phyloP scores from a whole-genome alignment of 2,329 filamentous ascomycete species.

The Cadophora luteo-olivacea region DNA sequence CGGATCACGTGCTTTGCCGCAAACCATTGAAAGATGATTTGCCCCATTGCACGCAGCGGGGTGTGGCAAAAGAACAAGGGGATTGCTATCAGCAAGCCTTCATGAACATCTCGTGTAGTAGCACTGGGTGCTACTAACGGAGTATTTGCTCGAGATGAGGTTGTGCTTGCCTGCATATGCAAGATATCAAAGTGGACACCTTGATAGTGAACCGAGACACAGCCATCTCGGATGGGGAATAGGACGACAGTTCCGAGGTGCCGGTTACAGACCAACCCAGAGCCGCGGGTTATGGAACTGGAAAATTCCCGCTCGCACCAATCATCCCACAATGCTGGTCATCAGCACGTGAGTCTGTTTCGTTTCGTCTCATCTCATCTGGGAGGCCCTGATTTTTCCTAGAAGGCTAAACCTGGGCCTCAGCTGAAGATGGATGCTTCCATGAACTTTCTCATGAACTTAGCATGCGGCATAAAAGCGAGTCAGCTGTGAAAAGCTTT shows the following conservation, averaged over 20 bases:
- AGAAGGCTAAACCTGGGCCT: not conserved
- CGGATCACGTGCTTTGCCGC: no score
- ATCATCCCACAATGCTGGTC: not conserved
- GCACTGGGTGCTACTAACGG: no score
- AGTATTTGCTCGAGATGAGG: not conserved
- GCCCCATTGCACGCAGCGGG: no score
- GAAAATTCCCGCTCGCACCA: not conserved
- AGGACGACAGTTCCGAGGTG: slow-evolving; percentile 10
- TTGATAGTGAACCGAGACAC: slow-evolving; percentile 8
- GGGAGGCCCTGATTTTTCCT: not conserved
- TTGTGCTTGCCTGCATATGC: not conserved
- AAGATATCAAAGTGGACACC: not conserved
- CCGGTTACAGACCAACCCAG: slow-evolving; percentile 7
- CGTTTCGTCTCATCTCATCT: slow-evolving; percentile 11
- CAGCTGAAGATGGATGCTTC: not conserved
- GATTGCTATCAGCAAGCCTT: no score
- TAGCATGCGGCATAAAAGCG: not conserved
- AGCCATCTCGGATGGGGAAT: slow-evolving; percentile 7
- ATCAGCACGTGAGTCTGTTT: slow-evolving; percentile 2
- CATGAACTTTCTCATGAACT: not conserved
- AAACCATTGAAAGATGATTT: no score
- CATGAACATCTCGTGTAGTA: no score
- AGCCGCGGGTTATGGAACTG: slow-evolving; percentile 7
- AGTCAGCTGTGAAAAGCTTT: slow-evolving; percentile 1
- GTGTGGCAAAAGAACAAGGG: no score